phyloP scores from a whole-genome alignment of 306 rosid genomes.

The Cicer judaicum region DNA sequence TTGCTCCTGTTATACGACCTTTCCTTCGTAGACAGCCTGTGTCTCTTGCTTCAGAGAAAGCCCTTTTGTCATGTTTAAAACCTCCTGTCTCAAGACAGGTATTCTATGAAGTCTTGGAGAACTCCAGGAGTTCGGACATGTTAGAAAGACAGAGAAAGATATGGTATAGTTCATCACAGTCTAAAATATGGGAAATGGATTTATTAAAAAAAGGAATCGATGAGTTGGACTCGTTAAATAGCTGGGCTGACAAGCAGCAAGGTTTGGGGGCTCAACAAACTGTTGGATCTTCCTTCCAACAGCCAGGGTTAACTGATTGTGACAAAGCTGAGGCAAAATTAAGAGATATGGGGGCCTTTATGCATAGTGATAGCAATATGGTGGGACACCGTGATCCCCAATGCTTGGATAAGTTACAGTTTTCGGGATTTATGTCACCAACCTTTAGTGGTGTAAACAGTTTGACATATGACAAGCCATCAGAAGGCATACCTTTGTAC shows the following conservation, averaged over 20 bases:
- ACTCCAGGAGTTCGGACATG: slow-evolving; percentile 95
- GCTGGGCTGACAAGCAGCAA: slow-evolving; percentile 74
- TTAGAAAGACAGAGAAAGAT: slow-evolving; percentile 95
- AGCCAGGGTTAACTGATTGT: slow-evolving; percentile 63
- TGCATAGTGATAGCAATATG: slow-evolving; percentile 59
- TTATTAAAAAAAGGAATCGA: slow-evolving; percentile 71
- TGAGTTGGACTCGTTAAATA: slow-evolving; percentile 64
- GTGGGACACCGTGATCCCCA: slow-evolving; percentile 70
- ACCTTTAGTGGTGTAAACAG: slow-evolving; percentile 77
- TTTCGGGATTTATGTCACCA: slow-evolving; percentile 89
- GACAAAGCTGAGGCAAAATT: slow-evolving; percentile 71
- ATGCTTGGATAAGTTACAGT: slow-evolving; percentile 74
- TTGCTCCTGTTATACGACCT: slow-evolving; percentile 89
- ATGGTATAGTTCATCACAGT: slow-evolving; percentile 90
- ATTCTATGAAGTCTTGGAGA: slow-evolving; percentile 80
- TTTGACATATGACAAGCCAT: slow-evolving; percentile 77
- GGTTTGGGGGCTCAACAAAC: slow-evolving; percentile 58
- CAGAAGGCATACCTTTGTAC: slow-evolving; percentile 94
- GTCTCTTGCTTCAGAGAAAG: slow-evolving; percentile 84
- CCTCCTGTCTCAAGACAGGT: slow-evolving; percentile 82
- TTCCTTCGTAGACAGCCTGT: slow-evolving; percentile 88
- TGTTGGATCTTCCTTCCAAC: slow-evolving; percentile 57
- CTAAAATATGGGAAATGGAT: slow-evolving; percentile 93
- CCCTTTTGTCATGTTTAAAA: slow-evolving; percentile 79
- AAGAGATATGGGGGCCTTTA: slow-evolving; percentile 74